phyloP scores from a whole-genome alignment of 768 basidiomycete genomes.

The Paxillus involutus region DNA sequence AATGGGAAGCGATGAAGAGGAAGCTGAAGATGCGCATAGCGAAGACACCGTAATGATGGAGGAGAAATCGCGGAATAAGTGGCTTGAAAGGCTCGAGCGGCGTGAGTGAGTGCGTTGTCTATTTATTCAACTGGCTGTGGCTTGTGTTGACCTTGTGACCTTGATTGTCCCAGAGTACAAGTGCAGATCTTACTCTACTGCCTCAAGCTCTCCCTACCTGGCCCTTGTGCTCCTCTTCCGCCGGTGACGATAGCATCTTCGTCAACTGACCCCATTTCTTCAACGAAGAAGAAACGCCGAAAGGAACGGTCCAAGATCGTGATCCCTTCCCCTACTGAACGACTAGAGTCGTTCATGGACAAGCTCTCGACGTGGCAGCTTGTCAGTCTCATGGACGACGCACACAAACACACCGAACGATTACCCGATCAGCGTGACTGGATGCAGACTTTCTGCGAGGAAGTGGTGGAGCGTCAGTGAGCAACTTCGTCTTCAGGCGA shows the following conservation, averaged over 20 bases:
- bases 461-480: conserved; percentile 64
- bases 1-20: conserved; percentile 33
- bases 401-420: conserved; percentile 13
- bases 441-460: conserved; percentile 72
- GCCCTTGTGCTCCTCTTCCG: conserved; percentile 33
- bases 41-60: conserved; percentile 37
- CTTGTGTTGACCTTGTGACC: conserved; percentile 13
- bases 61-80: conserved; percentile 51
- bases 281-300: conserved; percentile 32
- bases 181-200: conserved; percentile 75
- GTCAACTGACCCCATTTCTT: conserved; percentile 22
- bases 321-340: conserved; percentile 41
- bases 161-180: conserved; percentile 50
- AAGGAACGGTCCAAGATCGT: conserved; percentile 21
- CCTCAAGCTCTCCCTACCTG: conserved; percentile 62
- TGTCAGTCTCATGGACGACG: conserved; percentile 38
- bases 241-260: conserved; percentile 25
- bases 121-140: not conserved
- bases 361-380: conserved; percentile 80
- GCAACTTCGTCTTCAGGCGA: conserved; percentile 12
- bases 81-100: conserved; percentile 66
- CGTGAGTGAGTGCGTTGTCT: conserved; percentile 51
- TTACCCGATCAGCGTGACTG: conserved; percentile 53
- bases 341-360: conserved; percentile 74
- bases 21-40: conserved; percentile 17